Base-by-base conservation (phyloP, 345 rosid species). In the Lepidium didymum region DNA sequence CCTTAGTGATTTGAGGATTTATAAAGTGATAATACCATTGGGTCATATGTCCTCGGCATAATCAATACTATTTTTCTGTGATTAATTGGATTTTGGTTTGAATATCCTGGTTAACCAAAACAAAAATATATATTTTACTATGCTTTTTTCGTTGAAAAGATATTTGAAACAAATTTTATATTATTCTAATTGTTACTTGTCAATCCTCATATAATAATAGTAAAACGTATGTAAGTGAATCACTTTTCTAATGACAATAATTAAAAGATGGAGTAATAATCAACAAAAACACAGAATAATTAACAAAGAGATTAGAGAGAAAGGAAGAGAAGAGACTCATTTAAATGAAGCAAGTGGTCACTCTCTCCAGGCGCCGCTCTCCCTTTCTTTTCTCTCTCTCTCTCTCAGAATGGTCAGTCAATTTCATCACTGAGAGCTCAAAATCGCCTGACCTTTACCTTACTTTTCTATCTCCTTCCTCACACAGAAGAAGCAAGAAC, bases 361-460 rank as follows among this genome's bases (percentile, higher is more conserved):
- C 75, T 61, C 80, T 72, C 65, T 72, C 83, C 89, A 79, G 87
- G 89, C 89, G 91, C 86, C 87, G 84, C n/a, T n/a, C n/a, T n/a
- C n/a, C n/a, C n/a, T n/a, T n/a, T n/a, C n/a, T n/a, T n/a, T 42
- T 77, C 78, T 43, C 79, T 69, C 31, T 42, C 66, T 57, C 57
- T 64, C 64, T 55, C 67, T 73, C 66, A 31, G 68, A 59, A 57
- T 81, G 83, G 75, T 69, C 66, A 56, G 67, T 60, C 63, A 67
- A 53, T 63, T 46, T 73, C 56, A 73, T 61, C 62, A 73, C 67
- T 58, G 34, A 73, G 55, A 73, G 67, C 61, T 66, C 61, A 66
- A 73, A 65, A 36, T 53, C 67, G 67, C 54, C 77, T 56, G 65
- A 64, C 7, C 58, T 31, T 69, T 35, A 57, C n/a, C n/a, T n/a